Evolutionary conservation across 495 filamentous ascomycete species (phyloP).

Genomic region (Beverwykella pulmonaria): DNA sequence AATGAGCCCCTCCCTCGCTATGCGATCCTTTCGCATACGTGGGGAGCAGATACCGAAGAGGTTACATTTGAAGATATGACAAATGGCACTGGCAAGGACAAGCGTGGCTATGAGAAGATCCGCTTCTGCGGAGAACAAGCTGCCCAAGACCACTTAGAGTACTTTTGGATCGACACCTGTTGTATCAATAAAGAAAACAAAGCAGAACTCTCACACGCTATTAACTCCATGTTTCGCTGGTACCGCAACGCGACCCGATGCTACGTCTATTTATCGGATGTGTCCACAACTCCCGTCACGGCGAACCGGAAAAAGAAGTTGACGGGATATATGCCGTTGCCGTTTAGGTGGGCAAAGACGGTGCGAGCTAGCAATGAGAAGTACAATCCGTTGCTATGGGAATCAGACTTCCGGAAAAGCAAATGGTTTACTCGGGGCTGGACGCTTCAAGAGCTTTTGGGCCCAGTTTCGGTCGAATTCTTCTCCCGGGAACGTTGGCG

Average conservation of each 20-base stretch:
- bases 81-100: no score
- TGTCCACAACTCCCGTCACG: not conserved
- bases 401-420: constrained; percentile 9
- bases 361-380: no score
- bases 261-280: constrained; percentile 17
- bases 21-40: no score
- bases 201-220: constrained; percentile 10
- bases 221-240: constrained; percentile 20
- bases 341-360: no score
- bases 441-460: constrained; percentile 27
- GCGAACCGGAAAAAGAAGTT: not conserved
- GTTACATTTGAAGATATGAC: no score
- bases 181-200: constrained; percentile 12
- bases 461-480: constrained; percentile 23
- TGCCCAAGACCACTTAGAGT: no score
- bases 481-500: constrained; percentile 9
- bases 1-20: no score
- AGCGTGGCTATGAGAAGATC: no score
- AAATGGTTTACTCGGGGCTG: constrained; percentile 23
- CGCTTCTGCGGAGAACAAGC: no score
- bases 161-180: constrained; percentile 1
- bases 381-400: not conserved
- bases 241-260: constrained; percentile 10
- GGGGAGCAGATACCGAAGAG: no score
- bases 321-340: no score